Conservation (phyloP, 129 eudicot genomes). For the Chrysanthemum seticuspe region DNA sequence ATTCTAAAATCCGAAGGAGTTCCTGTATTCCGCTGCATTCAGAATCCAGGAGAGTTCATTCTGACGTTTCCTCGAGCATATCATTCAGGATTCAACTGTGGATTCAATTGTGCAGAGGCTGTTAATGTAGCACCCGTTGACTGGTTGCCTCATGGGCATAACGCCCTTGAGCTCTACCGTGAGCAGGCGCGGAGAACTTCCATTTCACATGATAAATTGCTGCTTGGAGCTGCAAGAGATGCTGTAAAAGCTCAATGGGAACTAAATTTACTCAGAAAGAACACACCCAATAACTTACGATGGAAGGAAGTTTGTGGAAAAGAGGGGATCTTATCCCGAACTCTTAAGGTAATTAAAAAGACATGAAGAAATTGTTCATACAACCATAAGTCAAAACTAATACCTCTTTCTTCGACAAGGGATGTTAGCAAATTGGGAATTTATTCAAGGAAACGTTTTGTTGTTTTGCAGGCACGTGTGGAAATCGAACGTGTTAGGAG, state of each 20-base stretch:
- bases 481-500: conserved; percentile 86
- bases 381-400: no score
- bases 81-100: conserved; percentile 96
- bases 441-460: background rate
- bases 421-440: background rate
- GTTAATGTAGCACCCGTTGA: conserved; percentile 98
- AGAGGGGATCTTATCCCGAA: conserved; percentile 81
- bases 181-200: conserved; percentile 86
- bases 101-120: conserved; percentile 99
- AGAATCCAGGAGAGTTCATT: conserved; percentile 89
- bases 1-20: conserved; percentile 82
- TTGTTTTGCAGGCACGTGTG: conserved; percentile 62
- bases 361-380: background rate
- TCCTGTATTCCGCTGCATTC: conserved; percentile 88
- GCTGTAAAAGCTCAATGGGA: conserved; percentile 99
- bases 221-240: conserved; percentile 98
- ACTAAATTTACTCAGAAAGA: conserved; percentile 69
- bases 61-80: conserved; percentile 96
- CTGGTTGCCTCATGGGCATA: conserved; percentile 96
- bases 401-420: no score
- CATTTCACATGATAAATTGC: conserved; percentile 90
- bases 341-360: conserved; percentile 60
- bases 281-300: conserved; percentile 60
- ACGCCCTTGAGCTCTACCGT: conserved; percentile 90
- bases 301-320: conserved; percentile 96